Evolutionary conservation across 2,329 filamentous ascomycete species (phyloP), one percentile per base, ranked within the genome.

Genomic region (Xylariales sp.): DNA sequence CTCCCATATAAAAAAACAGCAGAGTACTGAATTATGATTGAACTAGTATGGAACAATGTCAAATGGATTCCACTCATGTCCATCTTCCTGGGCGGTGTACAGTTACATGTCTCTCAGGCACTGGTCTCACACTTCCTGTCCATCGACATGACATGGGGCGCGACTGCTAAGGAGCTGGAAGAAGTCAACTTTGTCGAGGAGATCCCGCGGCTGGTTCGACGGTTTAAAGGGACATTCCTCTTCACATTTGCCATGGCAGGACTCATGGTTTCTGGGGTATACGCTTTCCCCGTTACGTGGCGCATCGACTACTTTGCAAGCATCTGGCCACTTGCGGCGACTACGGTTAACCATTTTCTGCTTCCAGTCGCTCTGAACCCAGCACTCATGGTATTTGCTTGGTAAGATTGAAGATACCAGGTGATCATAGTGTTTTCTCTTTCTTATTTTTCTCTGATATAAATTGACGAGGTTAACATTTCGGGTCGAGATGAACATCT

Each of bases 321-420:
- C 39, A 78, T 84, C 53, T 78, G 67, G 49, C 79, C 80, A 16
- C 55, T 83, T 17, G 59, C 57, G 16, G 68, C 64, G 27, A 61
- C 77, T 25, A 61, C 81, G 10, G 57, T 67, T 30, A 66, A 64
- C 25, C 76, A 82, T 53, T 76, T 81, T 52, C 56, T 76, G 28
- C 56, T 81, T 41, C 78, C 78, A 8, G 69, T 83, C 33, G 66
- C 67, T 40, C 58, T 83, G 43, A 83, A 83, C 49, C 79, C 79
- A 15, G 76, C 74, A 35, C 53, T 83, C 61, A 82, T 83, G 77
- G 67, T 71, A 53, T 78, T 81, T 51, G 76, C 71, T 30, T 81
- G 70, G 66, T 81, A 66, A 16, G 30, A 12, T 20, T 12, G 13
- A 14, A 21, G 11, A 23, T 14, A 25, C n/a, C n/a, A n/a, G n/a